Evolutionary conservation across 225 moss, liverwort and hornwort species (phyloP).

Genomic region (Antitrichia curtipendula): DNA sequence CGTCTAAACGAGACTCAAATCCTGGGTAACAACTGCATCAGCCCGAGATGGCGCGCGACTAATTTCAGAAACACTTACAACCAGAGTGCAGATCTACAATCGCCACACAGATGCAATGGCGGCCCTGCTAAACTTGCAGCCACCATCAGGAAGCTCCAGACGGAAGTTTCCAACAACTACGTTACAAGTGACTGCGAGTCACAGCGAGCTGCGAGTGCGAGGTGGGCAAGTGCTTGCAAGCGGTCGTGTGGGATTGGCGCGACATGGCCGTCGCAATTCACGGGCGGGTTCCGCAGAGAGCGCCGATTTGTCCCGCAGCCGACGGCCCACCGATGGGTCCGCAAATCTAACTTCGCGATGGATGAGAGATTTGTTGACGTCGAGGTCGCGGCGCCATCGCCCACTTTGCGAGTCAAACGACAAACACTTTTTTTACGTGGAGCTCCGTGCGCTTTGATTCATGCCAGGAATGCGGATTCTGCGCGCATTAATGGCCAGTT

Average conservation of each 20-base stretch:
- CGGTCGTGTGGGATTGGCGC: slow-evolving; percentile 3
- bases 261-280: slow-evolving; percentile 11
- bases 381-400: not conserved
- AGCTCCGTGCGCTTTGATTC: not conserved
- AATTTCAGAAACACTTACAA: not conserved
- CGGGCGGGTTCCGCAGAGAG: not conserved
- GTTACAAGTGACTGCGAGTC: not conserved
- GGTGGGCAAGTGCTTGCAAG: not conserved
- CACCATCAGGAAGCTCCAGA: not conserved
- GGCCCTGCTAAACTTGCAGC: not conserved
- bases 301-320: slow-evolving; percentile 25
- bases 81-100: not conserved
- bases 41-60: not conserved
- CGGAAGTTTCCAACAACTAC: not conserved
- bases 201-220: not conserved
- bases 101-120: not conserved
- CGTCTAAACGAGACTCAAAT: not conserved
- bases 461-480: not conserved
- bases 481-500: not conserved
- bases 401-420: not conserved
- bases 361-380: not conserved
- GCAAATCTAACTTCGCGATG: not conserved
- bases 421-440: not conserved
- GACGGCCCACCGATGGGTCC: slow-evolving; percentile 14
- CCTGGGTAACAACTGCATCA: not conserved